Conservation (phyloP, 2,329 filamentous ascomycete genomes). For the Colletotrichum melonis region DNA sequence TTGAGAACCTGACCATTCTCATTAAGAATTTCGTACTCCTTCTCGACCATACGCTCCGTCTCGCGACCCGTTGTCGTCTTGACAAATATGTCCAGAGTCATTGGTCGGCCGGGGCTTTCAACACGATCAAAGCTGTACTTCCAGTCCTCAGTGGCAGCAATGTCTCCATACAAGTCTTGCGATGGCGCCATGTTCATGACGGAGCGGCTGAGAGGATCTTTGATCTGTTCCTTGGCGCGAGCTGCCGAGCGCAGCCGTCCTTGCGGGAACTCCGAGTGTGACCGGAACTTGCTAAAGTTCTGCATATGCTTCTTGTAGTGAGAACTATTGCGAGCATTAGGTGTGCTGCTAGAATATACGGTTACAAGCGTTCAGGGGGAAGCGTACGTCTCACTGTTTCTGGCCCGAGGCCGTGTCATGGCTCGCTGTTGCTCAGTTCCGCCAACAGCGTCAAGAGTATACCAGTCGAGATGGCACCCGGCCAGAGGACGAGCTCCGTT, state of each 20-base stretch:
- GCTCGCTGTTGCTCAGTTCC: slow-evolving; percentile 44
- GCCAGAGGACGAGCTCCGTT: slow-evolving; percentile 47
- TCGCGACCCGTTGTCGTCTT: slow-evolving; percentile 47
- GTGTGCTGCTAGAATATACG: not conserved
- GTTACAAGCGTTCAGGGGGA: not conserved
- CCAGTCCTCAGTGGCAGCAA: slow-evolving; percentile 45
- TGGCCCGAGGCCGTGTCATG: slow-evolving; percentile 49
- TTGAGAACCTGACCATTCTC: slow-evolving; percentile 56
- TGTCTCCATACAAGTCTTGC: slow-evolving; percentile 18
- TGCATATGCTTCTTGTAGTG: slow-evolving; percentile 38
- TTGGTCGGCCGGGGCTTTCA: slow-evolving; percentile 50
- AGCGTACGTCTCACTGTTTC: slow-evolving; percentile 48
- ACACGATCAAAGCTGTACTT: slow-evolving; percentile 57
- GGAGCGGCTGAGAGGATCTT: slow-evolving; percentile 48
- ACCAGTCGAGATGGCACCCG: slow-evolving; percentile 39
- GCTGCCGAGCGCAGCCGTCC: slow-evolving; percentile 47
- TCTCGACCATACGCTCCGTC: slow-evolving; percentile 58
- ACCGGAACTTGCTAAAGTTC: slow-evolving; percentile 52
- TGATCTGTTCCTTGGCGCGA: slow-evolving; percentile 48
- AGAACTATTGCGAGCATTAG: slow-evolving; percentile 18
- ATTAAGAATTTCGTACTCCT: slow-evolving; percentile 61
- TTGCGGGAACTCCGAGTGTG: slow-evolving; percentile 40
- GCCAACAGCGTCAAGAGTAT: slow-evolving; percentile 34
- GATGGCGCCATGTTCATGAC: slow-evolving; percentile 46
- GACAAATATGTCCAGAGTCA: slow-evolving; percentile 53